Percentiles rank a stretch among this genome's conserved stretches.
These are phyloP conservation scores for Ascochyta pisi DNA, from an alignment of 2,329 filamentous ascomycete genomes.

Conservation along the genomic window DNA sequence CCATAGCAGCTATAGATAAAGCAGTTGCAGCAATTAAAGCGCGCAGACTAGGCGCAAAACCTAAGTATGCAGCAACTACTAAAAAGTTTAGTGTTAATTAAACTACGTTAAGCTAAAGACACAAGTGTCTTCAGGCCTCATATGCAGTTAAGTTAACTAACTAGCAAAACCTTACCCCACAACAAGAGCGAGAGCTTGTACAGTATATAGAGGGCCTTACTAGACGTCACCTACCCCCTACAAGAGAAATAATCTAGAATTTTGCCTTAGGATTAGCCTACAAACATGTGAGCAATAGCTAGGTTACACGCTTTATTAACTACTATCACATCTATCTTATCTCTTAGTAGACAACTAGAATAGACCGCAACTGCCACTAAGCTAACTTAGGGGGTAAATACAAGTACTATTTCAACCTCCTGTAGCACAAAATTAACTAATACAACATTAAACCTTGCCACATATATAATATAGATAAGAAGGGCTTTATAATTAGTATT, in stretches of 20 bases:
- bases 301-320: conserved; percentile 22
- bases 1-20: conserved; percentile 4
- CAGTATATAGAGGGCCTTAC: conserved; percentile 24
- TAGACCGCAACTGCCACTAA: conserved; percentile 24
- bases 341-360: conserved; percentile 18
- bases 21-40: conserved; percentile 1
- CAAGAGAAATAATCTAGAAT: conserved; percentile 1
- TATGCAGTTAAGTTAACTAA: not conserved
- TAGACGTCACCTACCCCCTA: conserved; percentile 21
- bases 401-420: no score
- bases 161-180: conserved; percentile 1
- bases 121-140: not conserved
- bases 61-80: not conserved
- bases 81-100: conserved; percentile 1
- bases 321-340: conserved; percentile 16
- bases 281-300: conserved; percentile 17
- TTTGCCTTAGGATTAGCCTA: conserved; percentile 20
- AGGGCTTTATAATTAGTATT: not conserved
- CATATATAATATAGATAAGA: not conserved
- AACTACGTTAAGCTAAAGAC: not conserved
- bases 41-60: not conserved
- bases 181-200: conserved; percentile 25
- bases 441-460: not conserved
- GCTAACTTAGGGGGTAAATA: conserved; percentile 15
- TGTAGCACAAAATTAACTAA: not conserved